These are phyloP conservation scores for Barnettozyma sucrosica DNA, from an alignment of 805 yeast species.

Conservation along the genomic window DNA sequence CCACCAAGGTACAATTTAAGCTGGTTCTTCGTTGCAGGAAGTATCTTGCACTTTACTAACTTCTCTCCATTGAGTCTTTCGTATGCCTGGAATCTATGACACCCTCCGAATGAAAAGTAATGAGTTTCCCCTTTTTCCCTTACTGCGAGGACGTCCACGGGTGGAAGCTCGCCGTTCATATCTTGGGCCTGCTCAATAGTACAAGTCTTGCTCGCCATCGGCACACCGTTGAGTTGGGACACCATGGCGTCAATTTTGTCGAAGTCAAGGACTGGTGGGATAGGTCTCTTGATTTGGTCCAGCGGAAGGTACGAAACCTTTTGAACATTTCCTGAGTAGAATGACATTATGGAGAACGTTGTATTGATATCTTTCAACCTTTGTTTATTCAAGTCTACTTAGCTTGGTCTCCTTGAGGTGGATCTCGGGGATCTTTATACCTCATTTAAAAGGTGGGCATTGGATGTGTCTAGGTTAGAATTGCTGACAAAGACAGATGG, in stretches of 20 bases:
- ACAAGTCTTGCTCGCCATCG: conserved; percentile 61
- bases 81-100: conserved; percentile 86
- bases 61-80: conserved; percentile 43
- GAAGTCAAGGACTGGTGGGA: conserved; percentile 75
- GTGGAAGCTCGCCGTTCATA: conserved; percentile 62
- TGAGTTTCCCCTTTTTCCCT: conserved; percentile 53
- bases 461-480: not conserved
- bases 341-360: conserved; percentile 45
- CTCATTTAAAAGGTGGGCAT: not conserved
- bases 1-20: conserved; percentile 66
- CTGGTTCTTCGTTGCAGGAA: conserved; percentile 72
- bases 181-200: conserved; percentile 32
- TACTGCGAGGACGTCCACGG: conserved; percentile 71
- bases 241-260: conserved; percentile 77
- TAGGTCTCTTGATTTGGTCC: conserved; percentile 67
- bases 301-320: conserved; percentile 59
- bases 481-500: not conserved
- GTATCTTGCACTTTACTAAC: conserved; percentile 60
- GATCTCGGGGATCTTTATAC: not conserved
- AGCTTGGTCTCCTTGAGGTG: not conserved
- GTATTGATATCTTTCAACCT: too few relatives aligned
- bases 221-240: conserved; percentile 57
- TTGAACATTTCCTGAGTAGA: conserved; percentile 54
- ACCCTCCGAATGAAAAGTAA: conserved; percentile 86
- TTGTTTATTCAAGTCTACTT: not conserved